Percentiles rank a stretch among this genome's conserved stretches.
These are phyloP conservation scores for Geotrichum phurueaensis DNA, from an alignment of 1,139 yeast genomes.

Conservation along the genomic window DNA sequence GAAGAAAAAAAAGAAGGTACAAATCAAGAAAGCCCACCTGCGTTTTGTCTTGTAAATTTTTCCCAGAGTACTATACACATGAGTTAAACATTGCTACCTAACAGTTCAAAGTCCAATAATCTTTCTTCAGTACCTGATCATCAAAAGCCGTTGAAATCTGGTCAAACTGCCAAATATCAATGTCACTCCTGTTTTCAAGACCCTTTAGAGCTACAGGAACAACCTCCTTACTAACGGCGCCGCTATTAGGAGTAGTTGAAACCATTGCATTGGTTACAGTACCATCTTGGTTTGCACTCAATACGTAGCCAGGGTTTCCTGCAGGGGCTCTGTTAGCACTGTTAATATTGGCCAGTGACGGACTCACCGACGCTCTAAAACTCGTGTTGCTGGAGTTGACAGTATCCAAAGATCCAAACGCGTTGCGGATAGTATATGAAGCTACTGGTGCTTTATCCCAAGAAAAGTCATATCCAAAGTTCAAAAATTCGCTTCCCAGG, in stretches of 20 bases:
- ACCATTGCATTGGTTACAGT: not conserved
- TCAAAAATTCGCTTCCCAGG: constrained; percentile 22
- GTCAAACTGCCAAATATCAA: constrained; percentile 2
- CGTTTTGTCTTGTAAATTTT: too few relatives aligned
- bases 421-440: not conserved
- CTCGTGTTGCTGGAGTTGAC: not conserved
- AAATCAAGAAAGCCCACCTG: too few relatives aligned
- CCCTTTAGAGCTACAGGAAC: constrained; percentile 17
- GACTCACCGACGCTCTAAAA: not conserved
- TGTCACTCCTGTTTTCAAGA: not conserved
- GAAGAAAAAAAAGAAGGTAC: too few relatives aligned
- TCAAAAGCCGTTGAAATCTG: not conserved
- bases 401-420: not conserved
- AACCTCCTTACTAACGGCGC: not conserved
- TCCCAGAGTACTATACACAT: not conserved
- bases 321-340: not conserved
- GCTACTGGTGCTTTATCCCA: not conserved
- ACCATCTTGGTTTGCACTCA: not conserved
- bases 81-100: not conserved
- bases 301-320: not conserved
- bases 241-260: not conserved
- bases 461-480: not conserved
- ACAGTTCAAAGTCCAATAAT: not conserved
- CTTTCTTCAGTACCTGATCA: not conserved
- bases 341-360: not conserved